Evolutionary conservation across 805 yeast genomes (phyloP), one percentile per base, ranked within the genome.

Genomic region (Cyberlindnera mississippiensis): DNA sequence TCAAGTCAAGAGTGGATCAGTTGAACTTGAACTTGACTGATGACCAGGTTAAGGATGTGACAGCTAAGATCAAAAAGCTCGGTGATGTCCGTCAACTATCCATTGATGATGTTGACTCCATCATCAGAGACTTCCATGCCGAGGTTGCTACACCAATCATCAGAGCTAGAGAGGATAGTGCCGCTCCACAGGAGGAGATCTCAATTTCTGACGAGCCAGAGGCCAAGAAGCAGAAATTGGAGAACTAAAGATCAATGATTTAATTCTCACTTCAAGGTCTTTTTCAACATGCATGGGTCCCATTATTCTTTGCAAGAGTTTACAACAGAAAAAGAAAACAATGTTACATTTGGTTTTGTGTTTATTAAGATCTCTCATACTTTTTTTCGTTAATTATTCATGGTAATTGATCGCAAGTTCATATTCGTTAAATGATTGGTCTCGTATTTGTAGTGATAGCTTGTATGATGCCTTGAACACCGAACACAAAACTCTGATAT

Each of bases 1-100:
- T 91, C 77, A 91, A 91, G 74, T 80, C 95, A 33, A 85, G 99
- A 69, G 99, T 93, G 48, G 99, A 91, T 65, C 99, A 91, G 70
- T 78, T 91, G 69, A 90, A 93, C 69, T 75, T 91, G 68, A 72
- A 82, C 57, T 75, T 91, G 62, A 80, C 93, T 37, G 99, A 91
- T 62, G 91, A 82, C 54, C 97, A 91, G 75, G 73, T 86, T 69
- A 93, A 93, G 76, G 96, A 87, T 64, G 96, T 93, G 50, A 91
- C 99, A 28, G 73, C 76, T 56, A 90, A 90, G 73, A 90, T 91
- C 67, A 91, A 91, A 75, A 76, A 81, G 68, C 76, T 91, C 59
- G 99, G 98, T 53, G 99, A 91, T 64, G 87, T 93, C 45, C 80
- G 98, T 68, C 93, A 88, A 45, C 76, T 93, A 63, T 87, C 83